A percentile compares a stretch with the other conserved stretches of the same genome.
phyloP scores from a whole-genome alignment of 441 rosid species.

The Manihot esculenta region DNA sequence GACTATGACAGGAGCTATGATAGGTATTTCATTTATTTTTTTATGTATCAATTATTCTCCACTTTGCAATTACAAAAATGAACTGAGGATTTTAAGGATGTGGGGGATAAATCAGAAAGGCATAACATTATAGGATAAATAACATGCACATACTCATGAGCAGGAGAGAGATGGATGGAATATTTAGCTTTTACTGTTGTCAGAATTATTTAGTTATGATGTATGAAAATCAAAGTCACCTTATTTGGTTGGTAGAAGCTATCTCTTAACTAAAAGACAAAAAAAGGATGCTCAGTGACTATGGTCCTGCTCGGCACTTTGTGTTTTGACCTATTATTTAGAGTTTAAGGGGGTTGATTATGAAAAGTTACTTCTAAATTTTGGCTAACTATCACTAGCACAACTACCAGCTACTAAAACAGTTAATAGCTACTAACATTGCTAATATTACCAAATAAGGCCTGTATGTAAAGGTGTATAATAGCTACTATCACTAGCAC shows the following conservation, averaged over 20 bases:
- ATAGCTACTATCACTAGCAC: no score
- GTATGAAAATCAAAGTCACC: background rate
- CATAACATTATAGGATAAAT: background rate
- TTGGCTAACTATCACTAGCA: no score
- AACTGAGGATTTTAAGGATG: background rate
- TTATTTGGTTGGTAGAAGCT: background rate
- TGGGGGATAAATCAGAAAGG: background rate
- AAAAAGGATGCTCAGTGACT: background rate
- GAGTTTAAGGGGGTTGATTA: no score
- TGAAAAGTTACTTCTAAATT: no score
- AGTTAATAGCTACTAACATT: no score
- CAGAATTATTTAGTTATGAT: background rate
- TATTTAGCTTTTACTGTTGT: background rate
- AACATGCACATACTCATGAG: background rate
- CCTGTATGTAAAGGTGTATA: no score
- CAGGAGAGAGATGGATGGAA: no score
- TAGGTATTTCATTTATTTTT: slow-evolving; percentile 38
- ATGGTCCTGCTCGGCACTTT: no score
- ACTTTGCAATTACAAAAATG: background rate
- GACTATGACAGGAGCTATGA: slow-evolving; percentile 84
- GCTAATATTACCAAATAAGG: no score
- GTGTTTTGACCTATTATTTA: no score
- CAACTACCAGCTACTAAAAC: no score
- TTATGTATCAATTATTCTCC: slow-evolving; percentile 8
- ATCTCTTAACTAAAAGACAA: background rate